Evolutionary conservation across 2,329 filamentous ascomycete species (phyloP), one percentile per base, ranked within the genome.

Genomic region (Plectosphaerella sp.): DNA sequence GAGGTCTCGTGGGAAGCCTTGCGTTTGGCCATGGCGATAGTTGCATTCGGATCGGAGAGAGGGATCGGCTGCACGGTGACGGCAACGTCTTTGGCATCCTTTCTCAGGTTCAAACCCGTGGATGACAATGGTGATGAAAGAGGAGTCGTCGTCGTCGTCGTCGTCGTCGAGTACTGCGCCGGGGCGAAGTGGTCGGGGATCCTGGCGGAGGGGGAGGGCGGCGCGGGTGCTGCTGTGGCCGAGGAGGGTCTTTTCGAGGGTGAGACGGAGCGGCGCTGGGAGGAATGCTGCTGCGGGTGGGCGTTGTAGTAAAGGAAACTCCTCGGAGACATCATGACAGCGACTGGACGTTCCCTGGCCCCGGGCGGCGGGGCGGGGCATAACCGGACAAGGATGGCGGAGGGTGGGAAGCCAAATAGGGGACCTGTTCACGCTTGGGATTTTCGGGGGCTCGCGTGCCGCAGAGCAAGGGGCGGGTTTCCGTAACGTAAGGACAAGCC

Each of bases 281-380:
- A 20, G 39, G 39, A 39, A 41, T 39, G 39, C 43, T 25, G 43
- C 48, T 52, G 51, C 49, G 55, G 56, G 52, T 57, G 56, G 50
- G 48, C 54, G 53, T 56, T 57, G 54, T 54, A 57, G 54, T 57
- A 57, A 49, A 56, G 54, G 54, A 57, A 57, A 57, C 56, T 57
- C 52, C 56, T 57, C 50, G 56, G 56, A 54, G 56, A 56, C 56
- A 57, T 56, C 56, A 57, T 57, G 52, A 49, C 47, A 47, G 36
- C 53, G 52, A 50, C 54, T 56, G 52, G 50, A 55, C 52, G 51
- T 56, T 51, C 54, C 50, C 50, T 56, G 52, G 36, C 54, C 49
- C 54, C 49, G 52, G 52, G 52, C 49, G 54, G 22, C 53, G 52
- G 52, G 48, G 54, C 54, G 54, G 54, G 54, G 54, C 54, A 56